These are phyloP conservation scores for Tremella yokohamensis DNA, from an alignment of 768 basidiomycete genomes.

Conservation along the genomic window DNA sequence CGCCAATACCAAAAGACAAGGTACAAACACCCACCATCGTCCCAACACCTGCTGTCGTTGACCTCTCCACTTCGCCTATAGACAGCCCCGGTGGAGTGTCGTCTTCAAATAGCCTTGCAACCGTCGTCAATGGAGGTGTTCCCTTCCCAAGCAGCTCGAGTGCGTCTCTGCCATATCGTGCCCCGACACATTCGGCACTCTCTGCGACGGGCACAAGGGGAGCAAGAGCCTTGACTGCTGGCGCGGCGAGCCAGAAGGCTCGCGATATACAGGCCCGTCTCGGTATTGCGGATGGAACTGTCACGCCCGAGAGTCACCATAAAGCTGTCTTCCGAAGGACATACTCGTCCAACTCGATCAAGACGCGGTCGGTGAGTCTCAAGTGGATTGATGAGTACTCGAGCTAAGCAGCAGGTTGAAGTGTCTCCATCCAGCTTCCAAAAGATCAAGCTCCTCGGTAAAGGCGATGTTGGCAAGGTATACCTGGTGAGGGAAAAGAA, in stretches of 20 bases:
- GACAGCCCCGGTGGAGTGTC: background rate
- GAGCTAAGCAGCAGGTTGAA: conserved; percentile 65
- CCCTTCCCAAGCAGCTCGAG: conserved; percentile 13
- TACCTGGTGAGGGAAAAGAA: conserved; percentile 99
- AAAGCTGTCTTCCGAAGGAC: conserved; percentile 73
- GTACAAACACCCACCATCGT: conserved; percentile 1
- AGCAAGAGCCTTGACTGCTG: conserved; percentile 23
- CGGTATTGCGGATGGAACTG: conserved; percentile 1
- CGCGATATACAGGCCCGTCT: conserved; percentile 17
- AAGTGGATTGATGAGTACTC: background rate
- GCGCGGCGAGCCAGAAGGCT: conserved; percentile 16
- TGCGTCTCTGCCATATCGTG: conserved; percentile 56
- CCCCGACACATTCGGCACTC: conserved; percentile 48
- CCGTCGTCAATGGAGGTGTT: too few relatives aligned
- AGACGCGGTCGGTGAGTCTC: conserved; percentile 71
- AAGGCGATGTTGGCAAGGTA: conserved; percentile 97
- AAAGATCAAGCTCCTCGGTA: conserved; percentile 96
- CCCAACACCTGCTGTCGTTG: conserved; percentile 13
- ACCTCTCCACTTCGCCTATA: conserved; percentile 20
- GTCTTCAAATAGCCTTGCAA: background rate
- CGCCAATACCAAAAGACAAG: conserved; percentile 23
- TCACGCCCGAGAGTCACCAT: conserved; percentile 55
- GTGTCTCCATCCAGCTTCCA: conserved; percentile 90
- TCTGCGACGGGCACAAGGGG: conserved; percentile 32
- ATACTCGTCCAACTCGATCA: conserved; percentile 97